Percentiles rank a stretch among this genome's conserved stretches.
phyloP scores from a whole-genome alignment of 1,139 yeast genomes.

The Kodamaea ohmeri region DNA sequence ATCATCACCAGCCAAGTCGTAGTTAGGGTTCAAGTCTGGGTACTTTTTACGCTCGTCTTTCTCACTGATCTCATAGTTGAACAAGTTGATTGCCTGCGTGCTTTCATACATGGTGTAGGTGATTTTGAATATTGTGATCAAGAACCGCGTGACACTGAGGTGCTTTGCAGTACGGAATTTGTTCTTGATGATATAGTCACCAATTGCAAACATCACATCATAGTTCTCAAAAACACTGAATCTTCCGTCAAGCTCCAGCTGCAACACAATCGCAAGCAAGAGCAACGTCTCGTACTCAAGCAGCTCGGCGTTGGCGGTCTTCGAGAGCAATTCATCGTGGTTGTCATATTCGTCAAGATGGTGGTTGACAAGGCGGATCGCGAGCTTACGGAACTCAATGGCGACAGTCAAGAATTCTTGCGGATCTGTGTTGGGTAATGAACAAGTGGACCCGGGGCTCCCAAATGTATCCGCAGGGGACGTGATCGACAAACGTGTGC shows the following conservation, averaged over 20 bases:
- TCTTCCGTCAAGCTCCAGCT: constrained; percentile 36
- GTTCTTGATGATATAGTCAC: constrained; percentile 33
- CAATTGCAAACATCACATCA: constrained; percentile 43
- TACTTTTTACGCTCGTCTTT: constrained; percentile 31
- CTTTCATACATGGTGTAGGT: constrained; percentile 35
- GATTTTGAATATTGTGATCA: constrained; percentile 29
- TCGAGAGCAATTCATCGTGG: constrained; percentile 19
- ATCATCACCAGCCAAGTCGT: constrained; percentile 35
- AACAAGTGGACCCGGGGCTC: no score
- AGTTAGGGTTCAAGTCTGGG: constrained; percentile 36
- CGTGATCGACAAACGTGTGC: no score
- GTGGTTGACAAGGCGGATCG: constrained; percentile 34
- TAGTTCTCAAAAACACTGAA: constrained; percentile 44
- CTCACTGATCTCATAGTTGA: constrained; percentile 38
- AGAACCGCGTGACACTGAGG: constrained; percentile 21
- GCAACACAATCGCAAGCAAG: constrained; percentile 33
- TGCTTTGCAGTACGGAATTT: constrained; percentile 18
- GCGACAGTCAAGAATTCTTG: constrained; percentile 28
- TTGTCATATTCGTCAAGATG: constrained; percentile 46
- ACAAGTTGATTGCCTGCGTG: constrained; percentile 38
- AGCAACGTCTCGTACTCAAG: constrained; percentile 21
- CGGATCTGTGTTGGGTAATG: neutral
- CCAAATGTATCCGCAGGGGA: no score
- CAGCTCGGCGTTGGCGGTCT: constrained; percentile 22
- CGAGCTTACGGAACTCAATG: constrained; percentile 39